Evolutionary conservation across 106 monocot species (phyloP).

Genomic region (Allium sativum): DNA sequence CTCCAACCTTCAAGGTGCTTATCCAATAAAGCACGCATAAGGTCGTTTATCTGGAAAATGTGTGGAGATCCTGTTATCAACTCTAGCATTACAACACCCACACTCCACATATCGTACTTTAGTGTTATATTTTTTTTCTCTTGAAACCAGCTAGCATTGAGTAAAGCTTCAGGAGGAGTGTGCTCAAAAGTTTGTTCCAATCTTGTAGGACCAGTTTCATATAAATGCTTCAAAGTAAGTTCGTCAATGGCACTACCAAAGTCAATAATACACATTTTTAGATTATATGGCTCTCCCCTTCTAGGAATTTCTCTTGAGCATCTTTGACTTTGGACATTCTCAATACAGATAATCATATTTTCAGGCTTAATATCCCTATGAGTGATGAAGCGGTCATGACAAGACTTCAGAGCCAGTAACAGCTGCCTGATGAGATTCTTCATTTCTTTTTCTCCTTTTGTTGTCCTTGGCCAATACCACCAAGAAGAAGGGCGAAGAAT

Average conservation of each 20-base stretch:
- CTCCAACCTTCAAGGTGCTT: constrained; percentile 85
- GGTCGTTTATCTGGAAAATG: constrained; percentile 70
- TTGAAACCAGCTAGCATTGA: constrained; percentile 76
- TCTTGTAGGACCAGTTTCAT: constrained; percentile 69
- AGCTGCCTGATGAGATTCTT: constrained; percentile 59
- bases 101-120: constrained; percentile 98
- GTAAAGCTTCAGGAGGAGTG: constrained; percentile 81
- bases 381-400: constrained; percentile 77
- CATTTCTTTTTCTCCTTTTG: constrained; percentile 65
- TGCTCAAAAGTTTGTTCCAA: constrained; percentile 87
- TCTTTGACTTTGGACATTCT: constrained; percentile 44
- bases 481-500: constrained; percentile 64
- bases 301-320: constrained; percentile 57
- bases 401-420: constrained; percentile 70
- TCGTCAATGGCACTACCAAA: constrained; percentile 92
- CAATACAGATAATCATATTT: constrained; percentile 78
- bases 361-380: constrained; percentile 95
- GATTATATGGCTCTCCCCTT: constrained; percentile 22
- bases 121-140: constrained; percentile 32
- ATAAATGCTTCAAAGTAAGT: constrained; percentile 62
- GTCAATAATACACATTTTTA: constrained; percentile 72
- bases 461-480: constrained; percentile 90
- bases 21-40: constrained; percentile 62
- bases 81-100: constrained; percentile 85
- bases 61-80: constrained; percentile 77